Evolutionary conservation across 345 rosid genomes (phyloP).

Genomic region (Eutrema yunnanense): DNA sequence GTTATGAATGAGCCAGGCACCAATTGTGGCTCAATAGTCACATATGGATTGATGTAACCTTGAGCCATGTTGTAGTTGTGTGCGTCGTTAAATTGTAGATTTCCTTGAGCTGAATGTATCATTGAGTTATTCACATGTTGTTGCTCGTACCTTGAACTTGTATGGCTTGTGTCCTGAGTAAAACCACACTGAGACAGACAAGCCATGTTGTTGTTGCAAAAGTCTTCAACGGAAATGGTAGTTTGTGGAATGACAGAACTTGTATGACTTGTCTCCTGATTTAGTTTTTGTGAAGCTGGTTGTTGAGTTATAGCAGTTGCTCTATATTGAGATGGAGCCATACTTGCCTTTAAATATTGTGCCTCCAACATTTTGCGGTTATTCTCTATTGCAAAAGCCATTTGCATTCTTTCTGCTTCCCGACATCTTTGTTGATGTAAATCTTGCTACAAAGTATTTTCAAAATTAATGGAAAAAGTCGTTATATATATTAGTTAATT

Average conservation of each 20-base stretch:
- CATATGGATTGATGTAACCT: not conserved
- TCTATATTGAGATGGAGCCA: not conserved
- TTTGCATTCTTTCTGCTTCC: conserved; percentile 19
- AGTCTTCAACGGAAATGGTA: not conserved
- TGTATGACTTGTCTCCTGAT: not conserved
- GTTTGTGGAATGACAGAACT: not conserved
- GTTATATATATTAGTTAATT: not conserved
- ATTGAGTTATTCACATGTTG: not conserved
- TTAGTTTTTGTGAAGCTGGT: not conserved
- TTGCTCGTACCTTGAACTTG: not conserved
- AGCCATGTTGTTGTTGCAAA: not conserved
- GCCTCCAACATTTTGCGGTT: conserved; percentile 8
- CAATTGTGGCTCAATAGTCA: not conserved
- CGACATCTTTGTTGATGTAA: conserved; percentile 7
- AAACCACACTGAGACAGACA: not conserved
- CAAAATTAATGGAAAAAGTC: not conserved
- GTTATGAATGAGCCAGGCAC: not conserved
- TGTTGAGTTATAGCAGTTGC: not conserved
- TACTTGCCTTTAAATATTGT: not conserved
- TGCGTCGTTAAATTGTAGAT: not conserved
- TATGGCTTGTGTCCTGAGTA: not conserved
- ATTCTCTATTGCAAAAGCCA: not conserved
- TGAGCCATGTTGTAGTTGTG: not conserved
- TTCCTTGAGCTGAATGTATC: not conserved
- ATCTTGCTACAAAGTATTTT: not conserved